Evolutionary conservation across 371 early-diverging fungal species (phyloP).

Genomic region (Apophysomyces ossiformis): DNA sequence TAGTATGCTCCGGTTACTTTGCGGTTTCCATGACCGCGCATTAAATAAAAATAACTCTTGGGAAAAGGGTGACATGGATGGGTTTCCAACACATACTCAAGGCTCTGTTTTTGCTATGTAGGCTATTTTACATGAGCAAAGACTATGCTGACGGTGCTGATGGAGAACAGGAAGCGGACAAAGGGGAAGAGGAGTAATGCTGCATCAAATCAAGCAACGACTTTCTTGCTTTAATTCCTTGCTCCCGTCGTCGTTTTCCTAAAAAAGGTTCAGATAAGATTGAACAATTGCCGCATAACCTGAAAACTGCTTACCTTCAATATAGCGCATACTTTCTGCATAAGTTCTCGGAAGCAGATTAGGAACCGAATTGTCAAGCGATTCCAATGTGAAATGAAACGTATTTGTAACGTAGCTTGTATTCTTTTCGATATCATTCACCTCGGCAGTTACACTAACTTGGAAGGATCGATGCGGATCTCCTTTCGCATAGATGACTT

Average conservation of each 20-base stretch:
- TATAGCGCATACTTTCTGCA: conserved; percentile 75
- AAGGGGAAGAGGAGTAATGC: neutral
- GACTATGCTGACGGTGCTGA: neutral
- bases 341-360: conserved; percentile 73
- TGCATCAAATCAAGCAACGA: conserved; percentile 20
- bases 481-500: conserved; percentile 72
- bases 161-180: neutral
- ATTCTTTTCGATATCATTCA: conserved; percentile 68
- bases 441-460: conserved; percentile 79
- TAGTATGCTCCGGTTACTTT: too few species aligned
- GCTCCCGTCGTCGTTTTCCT: conserved; percentile 30
- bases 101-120: too few species aligned
- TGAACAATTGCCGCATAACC: conserved; percentile 10
- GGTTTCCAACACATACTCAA: too few species aligned
- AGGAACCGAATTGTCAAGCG: conserved; percentile 25
- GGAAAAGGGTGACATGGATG: too few species aligned
- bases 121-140: neutral
- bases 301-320: conserved; percentile 70
- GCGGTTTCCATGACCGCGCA: too few species aligned
- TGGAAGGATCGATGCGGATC: conserved; percentile 65
- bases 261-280: neutral
- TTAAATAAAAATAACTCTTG: too few species aligned
- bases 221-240: conserved; percentile 23
- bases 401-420: conserved; percentile 74
- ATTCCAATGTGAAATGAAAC: conserved; percentile 84